Evolutionary conservation across 768 basidiomycete species (phyloP), one percentile per base, ranked within the genome.

Genomic region (Mycena polygramma): DNA sequence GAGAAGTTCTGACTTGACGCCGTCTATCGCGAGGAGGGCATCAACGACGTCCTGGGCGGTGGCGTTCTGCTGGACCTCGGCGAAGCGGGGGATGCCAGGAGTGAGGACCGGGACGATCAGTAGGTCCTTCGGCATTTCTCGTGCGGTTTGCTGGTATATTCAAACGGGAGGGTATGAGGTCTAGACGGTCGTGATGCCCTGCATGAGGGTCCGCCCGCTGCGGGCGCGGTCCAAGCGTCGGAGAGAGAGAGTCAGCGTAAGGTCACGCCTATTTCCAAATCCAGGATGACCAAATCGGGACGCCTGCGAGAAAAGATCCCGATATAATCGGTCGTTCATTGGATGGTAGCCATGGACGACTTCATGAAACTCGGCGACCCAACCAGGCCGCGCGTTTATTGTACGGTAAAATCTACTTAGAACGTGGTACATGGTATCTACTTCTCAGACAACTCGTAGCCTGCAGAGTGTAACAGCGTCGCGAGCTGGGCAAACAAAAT

Each of bases 401-500:
- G 30, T 41, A 10, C 41, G 41, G 41, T 41, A 41, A 41, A 41
- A 41, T 41, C 41, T 41, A 41, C 15, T n/a, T n/a, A n/a, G n/a
- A n/a, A n/a, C n/a, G n/a, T n/a, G n/a, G n/a, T 2, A 41, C 41
- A 41, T 11, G 15, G 2, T 15, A 15, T 55, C 69, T 73, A 70
- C 35, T 70, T 54, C 30, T 30, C 30, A 5, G 69, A 57, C 7
- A 85, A 69, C 63, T 90, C 86, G 75, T 84, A 91, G 14, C 90
- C 88, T n/a, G 92, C 91, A 8, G 89, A 82, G 71, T 93, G 92
- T 54, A 94, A 80, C 54, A 94, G 77, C 9, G 91, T 87, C 1
- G 92, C 92, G 74, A 94, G 90, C 91, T 92, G 20, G 26, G 15
- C 19, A n/a, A n/a, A 30, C 30, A 41, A 41, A 41, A 41, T 41